Conservation (phyloP, 1,284 basidiomycete genomes). For the Wallemia hederae region DNA sequence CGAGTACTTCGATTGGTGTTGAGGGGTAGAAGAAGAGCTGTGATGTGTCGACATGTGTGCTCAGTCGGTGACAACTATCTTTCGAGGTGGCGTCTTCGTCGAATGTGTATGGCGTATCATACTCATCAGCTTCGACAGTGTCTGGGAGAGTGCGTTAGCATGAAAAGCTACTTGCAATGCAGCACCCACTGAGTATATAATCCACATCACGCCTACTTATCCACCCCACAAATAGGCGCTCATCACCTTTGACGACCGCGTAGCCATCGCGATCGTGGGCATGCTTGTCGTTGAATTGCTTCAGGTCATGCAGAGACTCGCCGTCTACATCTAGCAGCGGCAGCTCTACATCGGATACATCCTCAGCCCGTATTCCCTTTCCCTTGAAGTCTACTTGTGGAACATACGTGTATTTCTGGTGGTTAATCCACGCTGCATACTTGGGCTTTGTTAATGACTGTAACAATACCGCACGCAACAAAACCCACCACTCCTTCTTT, state of each 20-base stretch:
- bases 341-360: constrained; percentile 28
- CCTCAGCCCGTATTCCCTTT: constrained; percentile 29
- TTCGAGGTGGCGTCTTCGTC: constrained; percentile 13
- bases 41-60: constrained; percentile 2
- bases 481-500: constrained; percentile 36
- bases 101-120: not conserved
- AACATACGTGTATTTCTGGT: constrained; percentile 37
- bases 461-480: constrained; percentile 1
- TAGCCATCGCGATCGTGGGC: constrained; percentile 27
- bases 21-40: not conserved
- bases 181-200: not conserved
- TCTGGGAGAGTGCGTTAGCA: constrained; percentile 13
- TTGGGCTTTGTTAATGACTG: not conserved
- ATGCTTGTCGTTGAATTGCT: constrained; percentile 12
- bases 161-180: constrained; percentile 1
- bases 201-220: constrained; percentile 26
- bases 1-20: not conserved
- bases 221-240: constrained; percentile 23
- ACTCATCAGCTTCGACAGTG: not conserved
- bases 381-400: constrained; percentile 37
- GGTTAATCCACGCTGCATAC: constrained; percentile 10
- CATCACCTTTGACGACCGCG: constrained; percentile 26
- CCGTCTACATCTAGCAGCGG: constrained; percentile 24
- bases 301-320: constrained; percentile 9
- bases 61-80: constrained; percentile 18